phyloP scores from a whole-genome alignment of 1,284 basidiomycete genomes.

The Violaceomyces palustris region DNA sequence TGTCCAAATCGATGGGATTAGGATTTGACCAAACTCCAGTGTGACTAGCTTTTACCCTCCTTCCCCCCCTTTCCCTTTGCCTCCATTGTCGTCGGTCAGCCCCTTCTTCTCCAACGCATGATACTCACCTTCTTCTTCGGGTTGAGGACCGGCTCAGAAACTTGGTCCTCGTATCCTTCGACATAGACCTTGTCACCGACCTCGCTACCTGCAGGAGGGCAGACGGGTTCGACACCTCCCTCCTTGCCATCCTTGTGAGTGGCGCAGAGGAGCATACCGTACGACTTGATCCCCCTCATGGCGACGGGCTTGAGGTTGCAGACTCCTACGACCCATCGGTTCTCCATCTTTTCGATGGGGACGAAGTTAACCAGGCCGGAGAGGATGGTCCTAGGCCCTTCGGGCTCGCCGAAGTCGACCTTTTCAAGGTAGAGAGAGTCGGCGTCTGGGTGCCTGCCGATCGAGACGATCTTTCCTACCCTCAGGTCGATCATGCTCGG shows the following conservation, averaged over 20 bases:
- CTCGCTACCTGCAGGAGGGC: slow-evolving; percentile 42
- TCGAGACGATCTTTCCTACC: slow-evolving; percentile 49
- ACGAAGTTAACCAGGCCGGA: slow-evolving; percentile 51
- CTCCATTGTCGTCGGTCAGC: no score
- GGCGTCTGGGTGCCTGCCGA: slow-evolving; percentile 49
- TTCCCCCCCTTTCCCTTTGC: no score
- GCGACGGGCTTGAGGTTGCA: slow-evolving; percentile 51
- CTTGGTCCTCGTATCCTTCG: slow-evolving; percentile 48
- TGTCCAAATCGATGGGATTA: no score
- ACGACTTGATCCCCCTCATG: slow-evolving; percentile 53
- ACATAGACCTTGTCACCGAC: slow-evolving; percentile 48
- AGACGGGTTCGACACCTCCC: slow-evolving; percentile 48
- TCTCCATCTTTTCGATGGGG: slow-evolving; percentile 50
- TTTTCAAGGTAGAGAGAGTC: slow-evolving; percentile 50
- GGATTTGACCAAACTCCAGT: no score
- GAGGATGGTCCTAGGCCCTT: slow-evolving; percentile 49
- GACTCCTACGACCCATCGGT: slow-evolving; percentile 48
- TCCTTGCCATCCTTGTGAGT: slow-evolving; percentile 48
- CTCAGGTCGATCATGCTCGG: slow-evolving; percentile 49
- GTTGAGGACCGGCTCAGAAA: slow-evolving; percentile 48
- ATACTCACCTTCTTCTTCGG: slow-evolving; percentile 51
- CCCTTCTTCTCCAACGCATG: neutral
- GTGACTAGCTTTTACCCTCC: no score
- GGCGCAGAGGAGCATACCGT: slow-evolving; percentile 51
- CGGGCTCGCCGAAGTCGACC: slow-evolving; percentile 52